Percentiles rank a stretch among this genome's conserved stretches.
phyloP scores from a whole-genome alignment of 192 early-diverging fungal species.

The Umbelopsis isabellina region DNA sequence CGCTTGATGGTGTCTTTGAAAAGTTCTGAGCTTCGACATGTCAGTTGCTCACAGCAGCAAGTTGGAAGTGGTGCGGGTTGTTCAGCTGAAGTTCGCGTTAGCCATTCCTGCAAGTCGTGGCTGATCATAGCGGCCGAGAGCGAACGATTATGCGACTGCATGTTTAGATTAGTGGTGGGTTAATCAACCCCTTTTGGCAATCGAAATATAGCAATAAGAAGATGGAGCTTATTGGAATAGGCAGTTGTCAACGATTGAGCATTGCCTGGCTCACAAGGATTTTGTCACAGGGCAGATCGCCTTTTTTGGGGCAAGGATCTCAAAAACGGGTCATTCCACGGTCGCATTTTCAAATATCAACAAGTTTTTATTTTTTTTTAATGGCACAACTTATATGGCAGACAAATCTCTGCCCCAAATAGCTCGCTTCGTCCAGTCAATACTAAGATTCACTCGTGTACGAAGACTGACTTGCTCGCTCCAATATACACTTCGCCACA shows the following conservation, averaged over 20 bases:
- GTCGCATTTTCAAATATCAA: background rate
- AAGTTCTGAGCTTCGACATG: conserved; percentile 21
- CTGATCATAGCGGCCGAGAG: conserved; percentile 14
- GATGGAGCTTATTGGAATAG: background rate
- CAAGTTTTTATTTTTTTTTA: background rate
- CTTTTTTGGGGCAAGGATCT: conserved; percentile 9
- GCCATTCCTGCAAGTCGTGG: conserved; percentile 27
- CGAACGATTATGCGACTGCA: conserved; percentile 21
- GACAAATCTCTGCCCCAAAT: conserved; percentile 37
- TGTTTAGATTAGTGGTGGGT: background rate
- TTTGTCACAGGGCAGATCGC: conserved; percentile 19
- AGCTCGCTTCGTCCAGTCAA: conserved; percentile 37
- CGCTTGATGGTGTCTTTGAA: conserved; percentile 26
- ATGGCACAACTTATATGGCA: conserved; percentile 22
- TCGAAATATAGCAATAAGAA: background rate
- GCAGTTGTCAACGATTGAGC: conserved; percentile 14
- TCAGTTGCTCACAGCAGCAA: conserved; percentile 24
- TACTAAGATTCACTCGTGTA: conserved; percentile 37
- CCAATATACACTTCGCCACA: conserved; percentile 61
- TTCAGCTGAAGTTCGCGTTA: conserved; percentile 29
- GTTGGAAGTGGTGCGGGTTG: background rate
- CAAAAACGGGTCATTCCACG: conserved; percentile 21
- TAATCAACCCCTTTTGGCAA: background rate
- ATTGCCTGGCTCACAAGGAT: conserved; percentile 12
- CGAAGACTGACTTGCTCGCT: conserved; percentile 53